Percentiles rank a stretch among this genome's conserved stretches.
Conservation (phyloP, 352 stramenopile genomes). For the Phytophthora melonis region DNA sequence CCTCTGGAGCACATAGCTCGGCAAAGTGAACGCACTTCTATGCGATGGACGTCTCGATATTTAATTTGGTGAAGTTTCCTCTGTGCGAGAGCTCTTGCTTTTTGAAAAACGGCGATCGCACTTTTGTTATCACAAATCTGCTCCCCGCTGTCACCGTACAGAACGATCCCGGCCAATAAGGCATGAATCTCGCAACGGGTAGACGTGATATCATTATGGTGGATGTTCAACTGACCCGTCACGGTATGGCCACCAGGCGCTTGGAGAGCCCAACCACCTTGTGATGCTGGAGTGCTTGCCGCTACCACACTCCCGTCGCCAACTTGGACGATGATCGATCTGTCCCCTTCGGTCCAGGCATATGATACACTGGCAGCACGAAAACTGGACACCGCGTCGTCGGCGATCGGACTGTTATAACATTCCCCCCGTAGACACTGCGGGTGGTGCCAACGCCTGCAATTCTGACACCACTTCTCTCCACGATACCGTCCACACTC, state of each 20-base stretch:
- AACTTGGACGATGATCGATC: not conserved
- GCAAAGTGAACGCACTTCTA: too few species aligned
- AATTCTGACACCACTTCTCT: not conserved
- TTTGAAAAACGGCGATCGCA: not conserved
- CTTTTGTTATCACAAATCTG: not conserved
- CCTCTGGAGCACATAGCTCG: too few species aligned
- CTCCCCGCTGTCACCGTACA: not conserved
- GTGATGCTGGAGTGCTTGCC: not conserved
- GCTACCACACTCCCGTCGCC: not conserved
- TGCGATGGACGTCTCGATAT: too few species aligned
- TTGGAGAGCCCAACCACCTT: not conserved
- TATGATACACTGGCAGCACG: not conserved
- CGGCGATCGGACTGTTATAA: too few species aligned
- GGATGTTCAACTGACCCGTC: not conserved
- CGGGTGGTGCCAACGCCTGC: slow-evolving; percentile 4
- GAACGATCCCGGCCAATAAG: not conserved
- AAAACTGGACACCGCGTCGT: not conserved
- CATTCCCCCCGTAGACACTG: not conserved
- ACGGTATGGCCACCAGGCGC: not conserved
- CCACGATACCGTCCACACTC: not conserved
- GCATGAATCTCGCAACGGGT: not conserved
- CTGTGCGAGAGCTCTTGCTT: too few species aligned
- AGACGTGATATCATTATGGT: not conserved
- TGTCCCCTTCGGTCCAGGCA: not conserved
- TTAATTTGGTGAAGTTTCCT: too few species aligned